Conservation (phyloP, 306 rosid species). For the Dryas octopetala region DNA sequence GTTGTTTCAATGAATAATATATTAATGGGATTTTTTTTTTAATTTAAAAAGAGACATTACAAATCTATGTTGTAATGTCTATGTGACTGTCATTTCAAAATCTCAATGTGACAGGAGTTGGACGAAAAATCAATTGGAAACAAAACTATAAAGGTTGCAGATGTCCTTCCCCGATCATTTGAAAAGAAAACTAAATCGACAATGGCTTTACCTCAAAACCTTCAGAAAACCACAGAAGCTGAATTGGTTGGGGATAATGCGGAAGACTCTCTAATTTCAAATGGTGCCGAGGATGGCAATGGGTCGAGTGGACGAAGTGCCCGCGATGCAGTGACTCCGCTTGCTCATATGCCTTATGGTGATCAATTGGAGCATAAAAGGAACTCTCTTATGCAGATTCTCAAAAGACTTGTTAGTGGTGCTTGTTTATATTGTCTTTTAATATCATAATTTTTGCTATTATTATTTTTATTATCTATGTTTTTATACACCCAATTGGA, state of each 20-base stretch:
- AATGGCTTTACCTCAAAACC: slow-evolving; percentile 22
- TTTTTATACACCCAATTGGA: not conserved
- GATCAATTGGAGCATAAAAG: slow-evolving; percentile 92
- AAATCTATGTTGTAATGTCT: not conserved
- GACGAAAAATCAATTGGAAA: slow-evolving; percentile 65
- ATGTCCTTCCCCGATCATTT: slow-evolving; percentile 68
- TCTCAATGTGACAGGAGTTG: slow-evolving; percentile 49
- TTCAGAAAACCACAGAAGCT: slow-evolving; percentile 3
- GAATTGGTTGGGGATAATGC: slow-evolving; percentile 33
- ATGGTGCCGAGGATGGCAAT: slow-evolving; percentile 44
- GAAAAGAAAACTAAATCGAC: slow-evolving; percentile 53
- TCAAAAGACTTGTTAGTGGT: slow-evolving; percentile 73
- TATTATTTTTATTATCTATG: not conserved
- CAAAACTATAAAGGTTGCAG: slow-evolving; percentile 65
- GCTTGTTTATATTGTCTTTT: slow-evolving; percentile 23
- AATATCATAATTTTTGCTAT: slow-evolving; percentile 3
- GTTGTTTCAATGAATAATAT: too few species aligned
- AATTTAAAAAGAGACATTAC: too few species aligned
- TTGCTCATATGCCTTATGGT: slow-evolving; percentile 75
- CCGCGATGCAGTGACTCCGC: slow-evolving; percentile 79
- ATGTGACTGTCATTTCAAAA: not conserved
- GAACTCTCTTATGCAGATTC: slow-evolving; percentile 64
- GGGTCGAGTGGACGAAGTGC: slow-evolving; percentile 49
- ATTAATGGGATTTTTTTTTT: too few species aligned
- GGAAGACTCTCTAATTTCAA: slow-evolving; percentile 26